phyloP scores from a whole-genome alignment of 2,329 filamentous ascomycete species.

The Botryotinia narcissicola region DNA sequence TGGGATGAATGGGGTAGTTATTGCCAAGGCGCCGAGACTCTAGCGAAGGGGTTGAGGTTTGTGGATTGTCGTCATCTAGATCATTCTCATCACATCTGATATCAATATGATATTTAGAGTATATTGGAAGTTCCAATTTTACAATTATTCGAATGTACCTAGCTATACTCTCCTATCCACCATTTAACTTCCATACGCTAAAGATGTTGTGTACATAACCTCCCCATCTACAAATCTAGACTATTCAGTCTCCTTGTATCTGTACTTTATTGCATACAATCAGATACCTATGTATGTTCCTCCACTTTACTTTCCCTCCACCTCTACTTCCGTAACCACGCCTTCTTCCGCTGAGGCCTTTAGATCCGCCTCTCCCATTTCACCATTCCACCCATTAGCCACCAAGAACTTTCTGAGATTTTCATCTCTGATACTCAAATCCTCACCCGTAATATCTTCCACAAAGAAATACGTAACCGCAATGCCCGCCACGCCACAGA shows the following conservation, averaged over 20 bases:
- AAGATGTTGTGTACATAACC: not conserved
- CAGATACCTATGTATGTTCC: not conserved
- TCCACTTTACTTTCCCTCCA: not conserved
- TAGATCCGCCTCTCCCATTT: conserved; percentile 45
- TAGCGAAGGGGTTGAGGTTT: not conserved
- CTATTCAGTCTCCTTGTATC: not conserved
- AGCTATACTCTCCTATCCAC: not conserved
- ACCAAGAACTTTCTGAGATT: conserved; percentile 46
- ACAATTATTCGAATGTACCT: not conserved
- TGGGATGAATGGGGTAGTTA: not conserved
- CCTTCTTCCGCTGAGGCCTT: conserved; percentile 37
- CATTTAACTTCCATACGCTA: not conserved
- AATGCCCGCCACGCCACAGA: conserved; percentile 48
- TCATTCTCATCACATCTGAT: not conserved
- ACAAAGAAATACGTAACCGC: conserved; percentile 49
- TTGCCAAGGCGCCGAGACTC: not conserved
- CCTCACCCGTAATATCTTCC: conserved; percentile 46
- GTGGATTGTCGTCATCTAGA: not conserved
- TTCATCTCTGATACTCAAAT: conserved; percentile 45
- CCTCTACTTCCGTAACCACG: conserved; percentile 8
- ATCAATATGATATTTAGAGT: not conserved
- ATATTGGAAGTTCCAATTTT: not conserved
- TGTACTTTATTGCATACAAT: not conserved
- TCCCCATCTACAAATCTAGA: not conserved
- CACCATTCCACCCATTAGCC: conserved; percentile 46